Percentiles rank a stretch among this genome's conserved stretches.
Evolutionary conservation across 2,329 filamentous ascomycete species (phyloP).

Genomic region (Fusarium chuoi): DNA sequence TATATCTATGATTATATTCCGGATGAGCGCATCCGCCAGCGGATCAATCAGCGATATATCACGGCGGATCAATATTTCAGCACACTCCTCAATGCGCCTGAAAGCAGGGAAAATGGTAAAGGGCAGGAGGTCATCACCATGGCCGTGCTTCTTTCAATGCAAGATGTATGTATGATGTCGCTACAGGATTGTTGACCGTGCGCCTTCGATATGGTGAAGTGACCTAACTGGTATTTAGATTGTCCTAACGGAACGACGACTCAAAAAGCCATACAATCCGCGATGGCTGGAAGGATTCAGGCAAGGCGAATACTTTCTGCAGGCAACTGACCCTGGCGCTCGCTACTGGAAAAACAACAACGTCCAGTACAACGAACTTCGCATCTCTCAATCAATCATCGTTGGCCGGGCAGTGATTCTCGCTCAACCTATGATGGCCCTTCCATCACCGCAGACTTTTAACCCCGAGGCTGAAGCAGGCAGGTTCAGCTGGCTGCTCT

Average conservation of each 20-base stretch:
- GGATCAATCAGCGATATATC: constrained; percentile 49
- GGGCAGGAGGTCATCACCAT: constrained; percentile 52
- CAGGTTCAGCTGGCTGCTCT: constrained; percentile 54
- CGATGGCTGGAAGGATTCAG: constrained; percentile 53
- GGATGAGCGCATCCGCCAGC: constrained; percentile 44
- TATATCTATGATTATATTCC: constrained; percentile 56
- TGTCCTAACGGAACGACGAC: constrained; percentile 51
- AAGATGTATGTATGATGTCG: constrained; percentile 48
- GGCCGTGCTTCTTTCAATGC: constrained; percentile 52
- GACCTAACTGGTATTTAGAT: constrained; percentile 40
- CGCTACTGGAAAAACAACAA: constrained; percentile 51
- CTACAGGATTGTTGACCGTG: not conserved
- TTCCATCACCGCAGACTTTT: constrained; percentile 44
- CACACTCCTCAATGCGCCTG: constrained; percentile 42
- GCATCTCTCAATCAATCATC: constrained; percentile 53
- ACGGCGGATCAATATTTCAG: constrained; percentile 47
- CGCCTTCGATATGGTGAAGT: not conserved
- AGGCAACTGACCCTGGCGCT: constrained; percentile 49
- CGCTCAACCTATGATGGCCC: constrained; percentile 52
- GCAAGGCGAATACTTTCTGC: constrained; percentile 49
- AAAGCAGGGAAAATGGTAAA: constrained; percentile 28
- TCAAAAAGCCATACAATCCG: constrained; percentile 46
- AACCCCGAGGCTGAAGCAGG: constrained; percentile 44
- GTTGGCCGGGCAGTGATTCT: constrained; percentile 53
- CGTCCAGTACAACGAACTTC: constrained; percentile 49